Percentiles rank a stretch among this genome's conserved stretches.
Conservation (phyloP, 2,329 filamentous ascomycete species). For the Sporothrix pseudoabietina region DNA sequence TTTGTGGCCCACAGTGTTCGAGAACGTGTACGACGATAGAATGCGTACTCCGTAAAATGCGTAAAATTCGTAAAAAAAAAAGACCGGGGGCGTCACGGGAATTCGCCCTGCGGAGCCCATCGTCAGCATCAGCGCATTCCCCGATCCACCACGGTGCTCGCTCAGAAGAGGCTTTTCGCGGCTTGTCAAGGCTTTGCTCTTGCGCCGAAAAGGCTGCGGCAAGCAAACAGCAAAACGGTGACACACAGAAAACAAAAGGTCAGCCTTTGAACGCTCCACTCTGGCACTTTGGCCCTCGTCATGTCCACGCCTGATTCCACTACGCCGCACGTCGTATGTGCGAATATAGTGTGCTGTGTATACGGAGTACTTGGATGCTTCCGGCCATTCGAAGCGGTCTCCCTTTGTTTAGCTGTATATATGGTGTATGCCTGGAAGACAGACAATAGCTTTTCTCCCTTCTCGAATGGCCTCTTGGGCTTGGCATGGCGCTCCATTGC, state of each 20-base stretch:
- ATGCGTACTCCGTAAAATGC: not conserved
- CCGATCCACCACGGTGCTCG: constrained; percentile 9
- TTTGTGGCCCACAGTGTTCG: not conserved
- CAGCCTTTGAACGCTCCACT: constrained; percentile 7
- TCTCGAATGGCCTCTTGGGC: not conserved
- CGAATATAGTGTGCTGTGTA: not conserved
- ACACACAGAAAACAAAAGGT: constrained; percentile 20
- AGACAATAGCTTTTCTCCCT: not conserved
- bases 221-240: not conserved
- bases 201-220: not conserved
- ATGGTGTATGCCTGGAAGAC: not conserved
- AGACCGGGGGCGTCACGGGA: not conserved
- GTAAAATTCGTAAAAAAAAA: not conserved
- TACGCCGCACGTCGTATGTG: not conserved
- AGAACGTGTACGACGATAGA: not conserved
- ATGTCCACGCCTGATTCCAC: constrained; percentile 2
- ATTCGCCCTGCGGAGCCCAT: not conserved
- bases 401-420: not conserved
- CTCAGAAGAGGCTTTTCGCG: constrained; percentile 18
- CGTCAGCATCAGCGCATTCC: not conserved
- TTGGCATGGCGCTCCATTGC: not conserved
- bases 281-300: not conserved
- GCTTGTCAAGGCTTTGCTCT: constrained; percentile 21
- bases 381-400: not conserved
- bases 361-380: not conserved